Conservation (phyloP, 495 filamentous ascomycete genomes). For the Annulohypoxylon maeteangense region DNA sequence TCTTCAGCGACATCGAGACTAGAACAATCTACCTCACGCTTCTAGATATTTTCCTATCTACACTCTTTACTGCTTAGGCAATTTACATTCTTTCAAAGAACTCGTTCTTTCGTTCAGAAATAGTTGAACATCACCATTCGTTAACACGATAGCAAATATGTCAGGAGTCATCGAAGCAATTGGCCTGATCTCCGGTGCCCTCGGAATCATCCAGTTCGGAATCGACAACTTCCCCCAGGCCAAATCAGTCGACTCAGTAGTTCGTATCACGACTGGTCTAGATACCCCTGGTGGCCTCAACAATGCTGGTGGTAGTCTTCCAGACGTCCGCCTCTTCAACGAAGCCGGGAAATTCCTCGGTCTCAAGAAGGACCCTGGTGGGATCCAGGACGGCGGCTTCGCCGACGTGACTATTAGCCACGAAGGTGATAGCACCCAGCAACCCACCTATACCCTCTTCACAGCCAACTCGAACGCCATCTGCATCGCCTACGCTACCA, state of each 20-base stretch:
- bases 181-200: conserved; percentile 27
- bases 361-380: conserved; percentile 35
- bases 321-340: conserved; percentile 49
- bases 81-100: conserved; percentile 18
- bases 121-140: background rate
- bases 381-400: conserved; percentile 36
- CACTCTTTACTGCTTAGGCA: conserved; percentile 18
- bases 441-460: conserved; percentile 47
- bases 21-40: background rate
- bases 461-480: conserved; percentile 48
- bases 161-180: conserved; percentile 33
- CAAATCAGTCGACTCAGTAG: conserved; percentile 23
- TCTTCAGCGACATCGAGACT: background rate
- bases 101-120: background rate
- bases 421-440: conserved; percentile 28
- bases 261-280: conserved; percentile 44
- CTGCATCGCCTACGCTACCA: conserved; percentile 42
- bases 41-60: conserved; percentile 8
- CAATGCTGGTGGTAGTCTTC: conserved; percentile 46
- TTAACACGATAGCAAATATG: conserved; percentile 22
- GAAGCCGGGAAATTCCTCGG: conserved; percentile 45
- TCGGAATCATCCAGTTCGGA: conserved; percentile 42
- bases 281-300: conserved; percentile 35
- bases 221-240: conserved; percentile 28
- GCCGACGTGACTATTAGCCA: conserved; percentile 40